A percentile compares a stretch with the other conserved stretches of the same genome.
Evolutionary conservation across 2,329 filamentous ascomycete species (phyloP).

Genomic region (Penicillium sp.): DNA sequence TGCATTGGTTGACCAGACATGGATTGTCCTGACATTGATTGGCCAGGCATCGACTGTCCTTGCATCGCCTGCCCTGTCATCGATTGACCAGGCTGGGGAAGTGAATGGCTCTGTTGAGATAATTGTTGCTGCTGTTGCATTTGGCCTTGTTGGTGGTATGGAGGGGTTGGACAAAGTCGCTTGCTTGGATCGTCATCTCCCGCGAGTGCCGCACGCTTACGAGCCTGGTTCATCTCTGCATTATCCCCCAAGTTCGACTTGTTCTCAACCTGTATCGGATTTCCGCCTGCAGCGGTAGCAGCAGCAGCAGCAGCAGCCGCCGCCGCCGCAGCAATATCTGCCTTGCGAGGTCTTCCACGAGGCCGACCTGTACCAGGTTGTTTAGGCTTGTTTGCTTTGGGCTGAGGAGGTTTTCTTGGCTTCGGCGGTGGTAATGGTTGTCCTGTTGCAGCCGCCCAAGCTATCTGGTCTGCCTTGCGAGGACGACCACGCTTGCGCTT

Average conservation of each 20-base stretch:
- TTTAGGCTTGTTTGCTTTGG: constrained; percentile 14
- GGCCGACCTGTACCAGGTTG: constrained; percentile 31
- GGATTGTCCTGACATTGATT: background rate
- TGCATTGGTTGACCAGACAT: constrained; percentile 2
- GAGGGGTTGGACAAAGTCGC: constrained; percentile 19
- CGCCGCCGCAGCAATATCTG: constrained; percentile 32
- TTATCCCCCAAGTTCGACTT: constrained; percentile 8
- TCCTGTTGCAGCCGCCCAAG: constrained; percentile 21
- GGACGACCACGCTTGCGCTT: constrained; percentile 34
- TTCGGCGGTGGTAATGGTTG: constrained; percentile 23
- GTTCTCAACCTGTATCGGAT: constrained; percentile 11
- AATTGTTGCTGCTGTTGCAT: constrained; percentile 9
- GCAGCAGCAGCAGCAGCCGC: constrained; percentile 26
- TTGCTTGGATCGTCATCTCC: constrained; percentile 19
- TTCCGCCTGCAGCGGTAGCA: constrained; percentile 16
- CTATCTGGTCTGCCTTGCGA: constrained; percentile 29
- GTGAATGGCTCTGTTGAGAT: constrained; percentile 14
- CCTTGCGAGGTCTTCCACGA: constrained; percentile 36
- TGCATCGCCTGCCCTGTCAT: background rate
- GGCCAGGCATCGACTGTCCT: background rate
- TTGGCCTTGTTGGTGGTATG: constrained; percentile 18
- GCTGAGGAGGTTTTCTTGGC: constrained; percentile 20
- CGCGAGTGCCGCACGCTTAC: constrained; percentile 9
- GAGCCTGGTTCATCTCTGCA: constrained; percentile 5
- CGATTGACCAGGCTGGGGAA: constrained; percentile 10